These are phyloP conservation scores for Epichloe sibirici DNA, from an alignment of 2,329 filamentous ascomycete genomes.

Conservation along the genomic window DNA sequence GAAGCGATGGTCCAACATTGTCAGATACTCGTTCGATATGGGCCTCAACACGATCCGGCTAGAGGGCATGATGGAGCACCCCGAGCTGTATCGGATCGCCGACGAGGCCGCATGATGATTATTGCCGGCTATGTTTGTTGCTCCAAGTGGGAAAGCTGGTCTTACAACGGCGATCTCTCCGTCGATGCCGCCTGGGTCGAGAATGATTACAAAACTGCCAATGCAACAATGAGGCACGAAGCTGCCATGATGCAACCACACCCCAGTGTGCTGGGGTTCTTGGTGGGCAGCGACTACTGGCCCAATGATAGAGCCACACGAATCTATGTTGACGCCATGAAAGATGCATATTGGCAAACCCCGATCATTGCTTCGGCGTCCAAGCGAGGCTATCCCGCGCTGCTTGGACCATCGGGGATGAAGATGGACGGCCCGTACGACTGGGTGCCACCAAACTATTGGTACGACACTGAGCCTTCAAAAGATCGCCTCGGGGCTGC, in stretches of 20 bases:
- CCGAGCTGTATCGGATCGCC: slow-evolving; percentile 45
- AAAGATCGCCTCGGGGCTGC: slow-evolving; percentile 37
- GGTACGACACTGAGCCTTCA: slow-evolving; percentile 35
- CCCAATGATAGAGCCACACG: slow-evolving; percentile 43
- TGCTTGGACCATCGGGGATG: slow-evolving; percentile 44
- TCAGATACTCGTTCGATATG: slow-evolving; percentile 44
- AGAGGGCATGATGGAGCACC: slow-evolving; percentile 53
- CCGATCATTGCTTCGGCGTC: slow-evolving; percentile 47
- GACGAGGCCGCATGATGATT: slow-evolving; percentile 47
- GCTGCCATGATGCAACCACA: slow-evolving; percentile 47
- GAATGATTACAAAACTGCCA: slow-evolving; percentile 42
- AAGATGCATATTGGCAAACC: slow-evolving; percentile 38
- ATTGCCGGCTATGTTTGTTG: slow-evolving; percentile 55
- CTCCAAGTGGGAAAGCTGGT: slow-evolving; percentile 56
- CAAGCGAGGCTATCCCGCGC: slow-evolving; percentile 38
- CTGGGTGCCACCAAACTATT: slow-evolving; percentile 54
- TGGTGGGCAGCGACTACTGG: slow-evolving; percentile 53
- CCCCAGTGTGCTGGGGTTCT: slow-evolving; percentile 43
- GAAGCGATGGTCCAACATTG: slow-evolving; percentile 34
- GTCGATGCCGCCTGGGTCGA: slow-evolving; percentile 33
- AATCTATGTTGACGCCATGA: slow-evolving; percentile 39
- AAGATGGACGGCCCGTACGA: slow-evolving; percentile 58
- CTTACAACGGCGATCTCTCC: slow-evolving; percentile 41
- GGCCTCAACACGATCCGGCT: slow-evolving; percentile 51
- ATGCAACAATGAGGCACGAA: slow-evolving; percentile 45